Conservation (phyloP, 1,284 basidiomycete species). For the Fomitopsis pinicola region DNA sequence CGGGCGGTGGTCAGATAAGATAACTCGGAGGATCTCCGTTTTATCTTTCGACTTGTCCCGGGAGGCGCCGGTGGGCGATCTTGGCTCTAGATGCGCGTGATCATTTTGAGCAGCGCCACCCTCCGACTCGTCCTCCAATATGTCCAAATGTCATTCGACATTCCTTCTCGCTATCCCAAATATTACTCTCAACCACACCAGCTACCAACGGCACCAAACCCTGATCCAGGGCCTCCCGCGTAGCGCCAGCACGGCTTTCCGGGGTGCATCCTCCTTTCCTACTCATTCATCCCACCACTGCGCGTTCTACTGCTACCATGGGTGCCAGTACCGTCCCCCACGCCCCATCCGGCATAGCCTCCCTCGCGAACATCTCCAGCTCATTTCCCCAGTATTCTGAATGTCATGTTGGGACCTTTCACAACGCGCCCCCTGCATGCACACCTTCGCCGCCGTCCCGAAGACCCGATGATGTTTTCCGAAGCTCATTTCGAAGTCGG, state of each 20-base stretch:
- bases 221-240: neutral
- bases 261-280: neutral
- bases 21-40: constrained; percentile 18
- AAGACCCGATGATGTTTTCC: neutral
- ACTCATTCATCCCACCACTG: neutral
- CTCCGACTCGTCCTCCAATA: constrained; percentile 3
- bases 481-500: neutral
- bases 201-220: neutral
- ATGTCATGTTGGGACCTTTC: neutral
- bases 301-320: neutral
- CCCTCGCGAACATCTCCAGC: neutral
- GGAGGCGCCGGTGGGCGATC: constrained; percentile 5
- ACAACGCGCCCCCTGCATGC: neutral
- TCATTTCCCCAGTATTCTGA: neutral
- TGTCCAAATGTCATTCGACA: neutral
- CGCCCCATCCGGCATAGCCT: neutral
- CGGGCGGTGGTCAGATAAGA: constrained; percentile 29
- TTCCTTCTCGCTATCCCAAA: constrained; percentile 1
- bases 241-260: neutral
- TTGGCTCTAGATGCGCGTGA: constrained; percentile 6
- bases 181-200: constrained; percentile 1
- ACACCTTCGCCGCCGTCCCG: neutral
- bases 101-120: neutral
- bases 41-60: constrained; percentile 11
- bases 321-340: neutral